These are phyloP conservation scores for Pseudocohnilembus persalinus DNA, from an alignment of 169 alveolate genomes.

Conservation along the genomic window DNA sequence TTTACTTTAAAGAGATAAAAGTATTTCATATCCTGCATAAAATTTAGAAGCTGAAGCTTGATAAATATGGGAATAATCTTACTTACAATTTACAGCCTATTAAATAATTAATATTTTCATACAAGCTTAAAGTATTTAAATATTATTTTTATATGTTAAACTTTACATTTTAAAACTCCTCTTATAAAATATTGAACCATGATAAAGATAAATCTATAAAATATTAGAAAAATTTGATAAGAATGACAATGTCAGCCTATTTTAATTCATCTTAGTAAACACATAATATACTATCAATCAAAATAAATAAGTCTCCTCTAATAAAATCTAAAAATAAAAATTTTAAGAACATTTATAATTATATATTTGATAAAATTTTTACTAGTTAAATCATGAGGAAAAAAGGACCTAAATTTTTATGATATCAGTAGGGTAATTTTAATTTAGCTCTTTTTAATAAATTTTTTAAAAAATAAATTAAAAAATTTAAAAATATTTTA, in stretches of 20 bases:
- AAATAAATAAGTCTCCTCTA: not conserved
- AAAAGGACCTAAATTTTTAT: not conserved
- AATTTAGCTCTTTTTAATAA: not conserved
- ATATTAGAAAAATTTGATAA: no score
- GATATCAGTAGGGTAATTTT: not conserved
- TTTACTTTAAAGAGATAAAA: not conserved
- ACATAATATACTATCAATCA: not conserved
- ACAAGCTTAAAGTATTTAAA: no score
- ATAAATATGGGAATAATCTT: not conserved
- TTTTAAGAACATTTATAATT: not conserved
- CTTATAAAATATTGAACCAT: not conserved
- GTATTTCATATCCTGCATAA: not conserved
- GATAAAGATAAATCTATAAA: not conserved
- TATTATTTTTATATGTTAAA: no score
- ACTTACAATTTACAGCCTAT: not conserved
- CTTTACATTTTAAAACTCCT: not conserved
- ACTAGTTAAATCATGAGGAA: not conserved
- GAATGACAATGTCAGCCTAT: not conserved
- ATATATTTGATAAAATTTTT: not conserved
- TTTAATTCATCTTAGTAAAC: not conserved
- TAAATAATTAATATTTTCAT: no score
- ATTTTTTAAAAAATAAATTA: no score
- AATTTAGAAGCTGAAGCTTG: not conserved
- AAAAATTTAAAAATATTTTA: no score
- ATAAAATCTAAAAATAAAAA: not conserved